Evolutionary conservation across 805 yeast species (phyloP).

Genomic region (Ogataea minuta): DNA sequence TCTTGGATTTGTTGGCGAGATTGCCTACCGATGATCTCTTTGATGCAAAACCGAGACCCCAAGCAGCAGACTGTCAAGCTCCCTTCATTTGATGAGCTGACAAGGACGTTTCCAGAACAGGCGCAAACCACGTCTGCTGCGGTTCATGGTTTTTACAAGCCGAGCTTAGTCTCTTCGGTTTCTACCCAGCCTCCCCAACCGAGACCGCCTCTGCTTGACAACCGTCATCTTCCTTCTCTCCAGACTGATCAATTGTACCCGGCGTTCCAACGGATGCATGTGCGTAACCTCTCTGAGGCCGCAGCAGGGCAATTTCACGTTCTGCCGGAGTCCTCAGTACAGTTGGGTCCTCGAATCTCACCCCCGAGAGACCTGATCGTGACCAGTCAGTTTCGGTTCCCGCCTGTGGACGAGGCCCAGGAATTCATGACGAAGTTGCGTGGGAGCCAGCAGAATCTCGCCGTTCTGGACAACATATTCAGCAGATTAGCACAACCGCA

Average conservation of each 20-base stretch:
- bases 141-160: neutral
- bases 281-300: neutral
- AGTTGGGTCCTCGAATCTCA: neutral
- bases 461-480: neutral
- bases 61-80: slow-evolving; percentile 16
- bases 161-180: slow-evolving; percentile 2
- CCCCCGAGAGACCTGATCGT: slow-evolving; percentile 1
- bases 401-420: slow-evolving; percentile 1
- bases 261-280: too few species aligned
- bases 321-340: neutral
- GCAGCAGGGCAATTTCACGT: neutral
- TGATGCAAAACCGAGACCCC: slow-evolving; percentile 14
- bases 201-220: too few species aligned
- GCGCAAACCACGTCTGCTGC: neutral
- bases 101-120: slow-evolving; percentile 19
- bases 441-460: slow-evolving; percentile 1
- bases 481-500: neutral
- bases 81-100: slow-evolving; percentile 26
- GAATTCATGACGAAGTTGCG: neutral
- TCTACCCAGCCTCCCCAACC: neutral
- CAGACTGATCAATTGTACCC: too few species aligned
- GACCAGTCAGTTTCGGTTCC: slow-evolving; percentile 8
- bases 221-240: too few species aligned
- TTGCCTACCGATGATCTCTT: slow-evolving; percentile 11
- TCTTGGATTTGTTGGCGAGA: slow-evolving; percentile 1